A percentile compares a stretch with the other conserved stretches of the same genome.
Evolutionary conservation across 2,329 filamentous ascomycete species (phyloP).

Genomic region (Dactylellina haptotyla): DNA sequence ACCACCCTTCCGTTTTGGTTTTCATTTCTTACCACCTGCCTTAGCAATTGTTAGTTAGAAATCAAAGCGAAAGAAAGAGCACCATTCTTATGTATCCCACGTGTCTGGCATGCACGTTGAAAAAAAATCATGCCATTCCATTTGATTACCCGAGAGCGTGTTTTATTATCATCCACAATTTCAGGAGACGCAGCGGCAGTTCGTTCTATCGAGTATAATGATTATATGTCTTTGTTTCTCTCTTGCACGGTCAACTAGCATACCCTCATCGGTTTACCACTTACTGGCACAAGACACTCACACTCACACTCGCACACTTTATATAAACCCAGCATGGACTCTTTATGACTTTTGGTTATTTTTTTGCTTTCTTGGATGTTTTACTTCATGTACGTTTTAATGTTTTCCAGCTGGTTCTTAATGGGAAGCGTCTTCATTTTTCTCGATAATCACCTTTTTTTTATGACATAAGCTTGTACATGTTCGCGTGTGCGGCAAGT

Average conservation of each 20-base stretch:
- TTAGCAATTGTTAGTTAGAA: constrained; percentile 13
- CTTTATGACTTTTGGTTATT: constrained; percentile 11
- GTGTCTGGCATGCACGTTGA: too few species aligned
- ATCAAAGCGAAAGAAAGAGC: constrained; percentile 18
- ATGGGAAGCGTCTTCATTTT: constrained; percentile 52
- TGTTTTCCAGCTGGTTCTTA: constrained; percentile 52
- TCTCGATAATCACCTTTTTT: constrained; percentile 6
- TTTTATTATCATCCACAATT: too few species aligned
- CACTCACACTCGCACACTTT: background rate
- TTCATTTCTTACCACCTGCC: background rate
- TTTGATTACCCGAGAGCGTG: too few species aligned
- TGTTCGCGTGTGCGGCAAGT: too few species aligned
- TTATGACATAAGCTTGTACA: constrained; percentile 5
- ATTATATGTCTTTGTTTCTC: background rate
- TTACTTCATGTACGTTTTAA: constrained; percentile 53
- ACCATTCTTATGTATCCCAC: constrained; percentile 18
- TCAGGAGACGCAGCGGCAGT: too few species aligned
- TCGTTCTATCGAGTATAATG: too few species aligned
- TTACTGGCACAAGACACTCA: background rate
- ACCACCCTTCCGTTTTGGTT: background rate
- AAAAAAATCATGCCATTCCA: background rate
- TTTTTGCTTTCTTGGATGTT: background rate
- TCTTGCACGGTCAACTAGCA: background rate
- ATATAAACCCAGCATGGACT: background rate
- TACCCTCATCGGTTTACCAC: background rate